A percentile compares a stretch with the other conserved stretches of the same genome.
Conservation (phyloP, 768 basidiomycete species). For the Lepiota venenata region DNA sequence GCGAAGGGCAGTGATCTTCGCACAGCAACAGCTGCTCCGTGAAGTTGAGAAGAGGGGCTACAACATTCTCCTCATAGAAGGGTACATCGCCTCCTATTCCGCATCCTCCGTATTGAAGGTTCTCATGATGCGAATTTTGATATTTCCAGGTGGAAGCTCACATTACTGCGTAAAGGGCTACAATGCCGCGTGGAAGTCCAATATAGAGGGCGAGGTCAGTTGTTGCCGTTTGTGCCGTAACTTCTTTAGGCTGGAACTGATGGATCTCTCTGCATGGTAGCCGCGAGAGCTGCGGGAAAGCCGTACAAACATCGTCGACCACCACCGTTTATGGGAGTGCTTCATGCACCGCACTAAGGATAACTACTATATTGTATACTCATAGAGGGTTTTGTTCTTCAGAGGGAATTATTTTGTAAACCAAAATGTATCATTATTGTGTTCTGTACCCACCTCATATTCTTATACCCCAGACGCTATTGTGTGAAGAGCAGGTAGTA, state of each 20-base stretch:
- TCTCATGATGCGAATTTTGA: constrained; percentile 7
- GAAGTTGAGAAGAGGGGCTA: constrained; percentile 52
- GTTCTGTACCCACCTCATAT: too few relatives aligned
- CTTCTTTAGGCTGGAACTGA: constrained; percentile 5
- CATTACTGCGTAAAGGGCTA: constrained; percentile 59
- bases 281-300: constrained; percentile 54
- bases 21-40: constrained; percentile 59
- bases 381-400: neutral
- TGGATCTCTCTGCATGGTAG: constrained; percentile 21
- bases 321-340: constrained; percentile 68
- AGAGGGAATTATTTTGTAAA: neutral
- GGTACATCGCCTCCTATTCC: constrained; percentile 34
- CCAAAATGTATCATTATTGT: too few relatives aligned
- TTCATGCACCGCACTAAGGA: constrained; percentile 34
- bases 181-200: constrained; percentile 64
- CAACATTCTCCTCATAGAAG: constrained; percentile 65
- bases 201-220: constrained; percentile 62
- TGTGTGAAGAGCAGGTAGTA: too few relatives aligned
- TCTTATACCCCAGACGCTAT: too few relatives aligned
- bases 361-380: constrained; percentile 15
- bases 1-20: constrained; percentile 53
- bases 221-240: neutral
- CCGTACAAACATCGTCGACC: constrained; percentile 34
- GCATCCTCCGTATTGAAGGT: neutral
- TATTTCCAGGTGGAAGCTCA: constrained; percentile 58